Base-by-base conservation (phyloP, 1,139 yeast species). In the Pichia norvegensis region DNA sequence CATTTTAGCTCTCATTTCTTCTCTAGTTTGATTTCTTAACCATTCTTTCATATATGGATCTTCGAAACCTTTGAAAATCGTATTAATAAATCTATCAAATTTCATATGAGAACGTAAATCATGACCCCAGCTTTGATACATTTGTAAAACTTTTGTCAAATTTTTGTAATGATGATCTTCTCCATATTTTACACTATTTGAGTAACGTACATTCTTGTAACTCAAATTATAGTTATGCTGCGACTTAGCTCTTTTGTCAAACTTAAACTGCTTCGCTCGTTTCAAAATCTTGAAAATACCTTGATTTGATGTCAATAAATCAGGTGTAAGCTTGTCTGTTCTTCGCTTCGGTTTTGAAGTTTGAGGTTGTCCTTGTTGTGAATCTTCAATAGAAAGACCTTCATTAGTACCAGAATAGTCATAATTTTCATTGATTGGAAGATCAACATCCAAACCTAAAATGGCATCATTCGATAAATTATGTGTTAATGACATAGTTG, bases 91-190 rank as follows among this genome's bases (percentile, higher is more conserved):
- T 42, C 60, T 58, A 35, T 46, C 48, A 38, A 62, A 62, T 41
- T 55, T 55, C 41, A 58, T 56, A 48, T 60, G 62, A 3, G 66
- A 64, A 43, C 55, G 58, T 5, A 62, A 46, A 14, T 54, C 52
- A 46, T 62, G 66, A 9, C 63, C 64, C 63, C 65, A 62, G 20
- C 50, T 45, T 48, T 62, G 66, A 42, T 61, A 62, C 0, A 59
- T 47, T 22, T 55, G 54, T 13, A 62, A 43, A 13, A 62, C 49
- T 16, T 54, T 46, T 9, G 62, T 52, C 37, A 62, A 47, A 48
- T 62, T 62, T 29, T 58, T 54, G 40, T 52, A 58, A 49, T 59
- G 61, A 44, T 55, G 56, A 16, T 60, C 50, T 16, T 50, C 46
- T 6, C 52, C 54, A 29, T 22, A 43, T 11, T 38, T n/a, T n/a